A percentile compares a stretch with the other conserved stretches of the same genome.
Evolutionary conservation across 2,329 filamentous ascomycete species (phyloP).

Genomic region (Tricladium varicosporioides): DNA sequence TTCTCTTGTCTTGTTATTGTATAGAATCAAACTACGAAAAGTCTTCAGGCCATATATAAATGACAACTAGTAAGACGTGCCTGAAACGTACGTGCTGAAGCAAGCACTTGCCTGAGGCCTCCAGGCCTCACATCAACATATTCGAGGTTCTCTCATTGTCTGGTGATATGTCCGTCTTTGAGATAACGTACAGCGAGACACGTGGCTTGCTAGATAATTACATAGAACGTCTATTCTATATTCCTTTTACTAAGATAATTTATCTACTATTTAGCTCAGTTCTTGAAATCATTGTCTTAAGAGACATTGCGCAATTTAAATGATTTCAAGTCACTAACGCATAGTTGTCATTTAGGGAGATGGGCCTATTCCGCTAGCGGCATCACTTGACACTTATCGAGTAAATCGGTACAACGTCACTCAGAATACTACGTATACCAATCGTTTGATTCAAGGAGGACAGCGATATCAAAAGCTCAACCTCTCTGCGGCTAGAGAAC

Average conservation of each 20-base stretch:
- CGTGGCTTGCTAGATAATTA: not conserved
- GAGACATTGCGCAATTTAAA: too few relatives aligned
- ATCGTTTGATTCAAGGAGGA: constrained; percentile 38
- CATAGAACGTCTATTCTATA: not conserved
- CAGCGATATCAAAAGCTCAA: constrained; percentile 39
- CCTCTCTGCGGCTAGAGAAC: constrained; percentile 31
- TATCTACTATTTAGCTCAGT: not conserved
- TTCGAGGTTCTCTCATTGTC: not conserved
- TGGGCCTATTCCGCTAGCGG: constrained; percentile 36
- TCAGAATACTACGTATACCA: constrained; percentile 23
- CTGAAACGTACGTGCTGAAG: too few relatives aligned
- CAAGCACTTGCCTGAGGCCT: too few relatives aligned
- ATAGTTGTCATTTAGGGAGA: constrained; percentile 28
- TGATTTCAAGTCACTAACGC: too few relatives aligned
- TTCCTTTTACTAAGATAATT: not conserved
- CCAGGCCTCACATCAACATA: too few relatives aligned
- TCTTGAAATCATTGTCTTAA: too few relatives aligned
- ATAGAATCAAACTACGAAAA: too few relatives aligned
- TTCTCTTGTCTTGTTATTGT: too few relatives aligned
- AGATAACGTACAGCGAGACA: constrained; percentile 7
- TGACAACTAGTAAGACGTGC: too few relatives aligned
- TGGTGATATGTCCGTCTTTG: constrained; percentile 4
- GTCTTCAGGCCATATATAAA: too few relatives aligned
- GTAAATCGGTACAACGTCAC: constrained; percentile 37
- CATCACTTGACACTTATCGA: constrained; percentile 39